Evolutionary conservation across 352 stramenopile species (phyloP).

Genomic region (Pythium oligandrum): DNA sequence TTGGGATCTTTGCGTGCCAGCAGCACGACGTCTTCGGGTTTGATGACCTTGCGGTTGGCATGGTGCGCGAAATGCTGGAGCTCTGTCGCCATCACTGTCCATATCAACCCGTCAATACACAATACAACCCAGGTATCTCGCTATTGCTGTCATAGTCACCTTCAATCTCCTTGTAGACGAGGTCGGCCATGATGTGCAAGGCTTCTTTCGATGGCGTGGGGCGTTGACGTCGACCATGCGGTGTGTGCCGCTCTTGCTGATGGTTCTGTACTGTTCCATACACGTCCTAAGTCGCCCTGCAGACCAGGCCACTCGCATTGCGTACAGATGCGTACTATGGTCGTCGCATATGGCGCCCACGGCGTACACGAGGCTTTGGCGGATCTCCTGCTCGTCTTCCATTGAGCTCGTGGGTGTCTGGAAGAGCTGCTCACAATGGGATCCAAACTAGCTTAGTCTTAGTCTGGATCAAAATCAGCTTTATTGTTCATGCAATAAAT

Average conservation of each 20-base stretch:
- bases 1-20: conserved; percentile 55
- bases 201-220: conserved; percentile 59
- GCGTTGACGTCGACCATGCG: conserved; percentile 15
- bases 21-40: conserved; percentile 62
- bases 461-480: no score
- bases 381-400: conserved; percentile 16
- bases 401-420: background rate
- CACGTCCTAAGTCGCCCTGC: background rate
- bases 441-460: no score
- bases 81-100: conserved; percentile 62
- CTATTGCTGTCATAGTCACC: conserved; percentile 14
- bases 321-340: conserved; percentile 24
- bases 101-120: background rate
- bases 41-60: conserved; percentile 69
- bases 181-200: conserved; percentile 55
- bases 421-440: no score
- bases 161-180: conserved; percentile 63
- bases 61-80: conserved; percentile 73
- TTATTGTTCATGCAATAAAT: no score
- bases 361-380: conserved; percentile 60
- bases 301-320: background rate
- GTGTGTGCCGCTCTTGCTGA: conserved; percentile 31
- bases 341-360: conserved; percentile 68
- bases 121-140: background rate
- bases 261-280: conserved; percentile 40